Evolutionary conservation across 2,329 filamentous ascomycete species (phyloP), one percentile per base, ranked within the genome.

Genomic region (Colletotrichum euphorbiae): DNA sequence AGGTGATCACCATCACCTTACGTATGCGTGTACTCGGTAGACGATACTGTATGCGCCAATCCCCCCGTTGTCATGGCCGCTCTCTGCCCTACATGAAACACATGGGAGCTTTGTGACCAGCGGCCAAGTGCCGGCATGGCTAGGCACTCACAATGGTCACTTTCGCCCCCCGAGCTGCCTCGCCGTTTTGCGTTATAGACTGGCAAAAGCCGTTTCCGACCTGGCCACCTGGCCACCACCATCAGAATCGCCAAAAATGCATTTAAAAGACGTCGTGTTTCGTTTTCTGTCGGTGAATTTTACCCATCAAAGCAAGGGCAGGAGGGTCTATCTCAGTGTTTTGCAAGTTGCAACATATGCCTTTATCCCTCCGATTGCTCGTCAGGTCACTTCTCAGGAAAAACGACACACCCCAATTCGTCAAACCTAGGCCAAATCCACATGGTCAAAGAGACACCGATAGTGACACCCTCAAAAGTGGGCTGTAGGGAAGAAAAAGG

Each of bases 81-180:
- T 19, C 33, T 64, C 46, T 54, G 60, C 59, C 60, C 60, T 58
- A 65, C 46, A 59, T 17, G 21, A 51, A 59, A 31, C 61, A 55
- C 65, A 68, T 65, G 55, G 60, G 60, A 52, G 54, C 60, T 48
- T 64, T 58, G 52, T 58, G 46, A 54, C 65, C 60, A 54, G 55
- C 51, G 38, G 51, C 50, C 56, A 69, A 69, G 67, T 69, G 57
- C 67, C 67, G 67, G 62, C 67, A 67, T 69, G 48, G 52, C 54
- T 65, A 36, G 38, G 54, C 65, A 60, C 38, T 58, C 57, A 8
- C 33, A 24, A 31, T 6, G 42, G 21, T 42, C 13, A 33, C 38
- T 28, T 33, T 43, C 21, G 36, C 43, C 6, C 28, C 28, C 28
- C 28, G 15, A 45, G 6, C 46, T 50, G 19, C 46, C 21, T 17